Percentiles rank a stretch among this genome's conserved stretches.
phyloP scores from a whole-genome alignment of 2,329 filamentous ascomycete species.

The Diaporthe vexans region DNA sequence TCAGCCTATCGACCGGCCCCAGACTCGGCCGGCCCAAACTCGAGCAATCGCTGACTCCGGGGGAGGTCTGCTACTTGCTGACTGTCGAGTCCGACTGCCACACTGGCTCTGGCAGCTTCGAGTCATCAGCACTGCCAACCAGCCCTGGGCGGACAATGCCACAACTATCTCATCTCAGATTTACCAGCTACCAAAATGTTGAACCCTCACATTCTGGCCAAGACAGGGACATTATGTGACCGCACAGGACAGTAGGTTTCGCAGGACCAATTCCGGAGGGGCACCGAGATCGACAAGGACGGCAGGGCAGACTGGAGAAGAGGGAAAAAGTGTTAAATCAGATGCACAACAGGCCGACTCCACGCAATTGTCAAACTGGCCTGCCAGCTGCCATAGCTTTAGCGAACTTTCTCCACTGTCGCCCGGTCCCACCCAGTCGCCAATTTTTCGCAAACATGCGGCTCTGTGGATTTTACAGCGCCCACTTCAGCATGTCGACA shows the following conservation, averaged over 20 bases:
- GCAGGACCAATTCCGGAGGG: conserved; percentile 11
- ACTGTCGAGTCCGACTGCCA: conserved; percentile 4
- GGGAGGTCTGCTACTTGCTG: neutral
- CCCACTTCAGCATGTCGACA: neutral
- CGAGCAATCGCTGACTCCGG: conserved; percentile 18
- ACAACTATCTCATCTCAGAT: conserved; percentile 3
- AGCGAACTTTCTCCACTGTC: conserved; percentile 31
- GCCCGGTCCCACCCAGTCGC: conserved; percentile 11
- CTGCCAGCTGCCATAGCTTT: conserved; percentile 18
- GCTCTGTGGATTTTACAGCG: neutral
- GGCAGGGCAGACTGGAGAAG: neutral
- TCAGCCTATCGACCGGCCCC: conserved; percentile 40
- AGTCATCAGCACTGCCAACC: conserved; percentile 14
- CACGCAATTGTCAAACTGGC: conserved; percentile 36
- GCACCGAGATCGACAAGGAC: conserved; percentile 22
- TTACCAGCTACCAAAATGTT: neutral
- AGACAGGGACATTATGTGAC: conserved; percentile 1
- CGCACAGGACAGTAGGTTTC: neutral
- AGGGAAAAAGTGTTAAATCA: neutral
- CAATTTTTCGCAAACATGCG: conserved; percentile 7
- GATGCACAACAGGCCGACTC: neutral
- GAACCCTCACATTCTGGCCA: neutral
- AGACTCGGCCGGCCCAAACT: conserved; percentile 36
- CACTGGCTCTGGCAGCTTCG: conserved; percentile 1
- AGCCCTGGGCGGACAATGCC: neutral